Evolutionary conservation across 768 basidiomycete genomes (phyloP).

Genomic region (Lactarius tabidus): DNA sequence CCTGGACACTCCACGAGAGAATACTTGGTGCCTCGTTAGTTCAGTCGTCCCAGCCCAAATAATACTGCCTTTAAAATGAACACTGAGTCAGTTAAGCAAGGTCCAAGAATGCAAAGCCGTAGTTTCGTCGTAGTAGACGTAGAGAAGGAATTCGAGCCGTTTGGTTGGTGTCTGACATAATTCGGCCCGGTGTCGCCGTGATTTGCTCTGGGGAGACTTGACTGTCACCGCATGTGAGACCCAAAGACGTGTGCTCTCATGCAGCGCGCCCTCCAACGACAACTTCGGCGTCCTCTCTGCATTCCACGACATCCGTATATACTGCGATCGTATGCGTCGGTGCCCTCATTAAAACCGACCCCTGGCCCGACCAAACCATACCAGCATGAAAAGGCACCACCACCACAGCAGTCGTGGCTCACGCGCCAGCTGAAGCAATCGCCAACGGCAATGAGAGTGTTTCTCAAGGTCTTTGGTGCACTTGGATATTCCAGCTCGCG

Average conservation of each 20-base stretch:
- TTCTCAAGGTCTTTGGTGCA: conserved; percentile 23
- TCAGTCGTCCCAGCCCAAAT: too few relatives aligned
- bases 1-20: too few relatives aligned
- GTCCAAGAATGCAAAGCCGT: too few relatives aligned
- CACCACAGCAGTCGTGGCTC: conserved; percentile 24
- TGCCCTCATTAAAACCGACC: background rate
- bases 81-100: too few relatives aligned
- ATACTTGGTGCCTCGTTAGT: too few relatives aligned
- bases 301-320: background rate
- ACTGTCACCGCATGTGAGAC: background rate
- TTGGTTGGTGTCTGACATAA: background rate
- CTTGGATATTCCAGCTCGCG: conserved; percentile 22
- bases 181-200: background rate
- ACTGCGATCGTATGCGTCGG: conserved; percentile 3
- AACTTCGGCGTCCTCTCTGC: background rate
- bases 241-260: conserved; percentile 1
- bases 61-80: too few relatives aligned
- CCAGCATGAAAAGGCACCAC: conserved; percentile 14
- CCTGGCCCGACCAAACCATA: conserved; percentile 24
- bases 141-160: too few relatives aligned
- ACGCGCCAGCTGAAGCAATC: conserved; percentile 25
- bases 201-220: background rate
- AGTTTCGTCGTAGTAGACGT: too few relatives aligned
- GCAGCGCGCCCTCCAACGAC: conserved; percentile 13
- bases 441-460: conserved; percentile 18